These are phyloP conservation scores for Ophiosphaerella korrae DNA, from an alignment of 2,329 filamentous ascomycete species.

Conservation along the genomic window DNA sequence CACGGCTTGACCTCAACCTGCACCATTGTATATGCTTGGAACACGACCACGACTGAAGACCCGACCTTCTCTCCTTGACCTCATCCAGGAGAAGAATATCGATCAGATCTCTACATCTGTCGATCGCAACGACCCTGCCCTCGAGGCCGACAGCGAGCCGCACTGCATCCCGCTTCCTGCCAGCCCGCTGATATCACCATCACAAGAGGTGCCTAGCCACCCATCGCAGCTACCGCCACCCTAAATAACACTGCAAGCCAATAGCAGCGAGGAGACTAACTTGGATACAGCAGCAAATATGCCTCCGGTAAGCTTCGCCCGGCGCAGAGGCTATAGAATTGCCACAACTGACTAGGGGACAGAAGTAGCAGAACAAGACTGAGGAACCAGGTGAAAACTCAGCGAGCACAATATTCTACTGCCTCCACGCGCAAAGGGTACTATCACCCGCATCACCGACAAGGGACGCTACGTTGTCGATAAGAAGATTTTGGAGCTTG, in stretches of 20 bases:
- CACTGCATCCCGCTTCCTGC: conserved; percentile 42
- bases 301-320: conserved; percentile 43
- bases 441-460: conserved; percentile 85
- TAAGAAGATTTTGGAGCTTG: conserved; percentile 91
- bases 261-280: conserved; percentile 19
- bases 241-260: conserved; percentile 26
- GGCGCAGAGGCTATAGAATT: conserved; percentile 1
- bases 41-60: conserved; percentile 63
- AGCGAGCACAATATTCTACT: conserved; percentile 91
- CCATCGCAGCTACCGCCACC: conserved; percentile 28
- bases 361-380: conserved; percentile 45
- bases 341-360: conserved; percentile 35
- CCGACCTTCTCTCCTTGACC: conserved; percentile 66
- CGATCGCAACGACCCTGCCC: conserved; percentile 16
- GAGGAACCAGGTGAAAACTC: conserved; percentile 59
- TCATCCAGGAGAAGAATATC: conserved; percentile 59
- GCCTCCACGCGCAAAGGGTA: conserved; percentile 86
- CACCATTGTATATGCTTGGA: conserved; percentile 58
- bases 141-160: conserved; percentile 37
- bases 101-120: conserved; percentile 51
- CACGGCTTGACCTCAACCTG: conserved; percentile 23
- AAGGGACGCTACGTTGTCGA: conserved; percentile 94
- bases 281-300: conserved; percentile 33
- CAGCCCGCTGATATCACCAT: conserved; percentile 40
- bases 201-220: conserved; percentile 23